Evolutionary conservation across 495 filamentous ascomycete species (phyloP), one percentile per base, ranked within the genome.

Genomic region (Lentithecium fluviatile): DNA sequence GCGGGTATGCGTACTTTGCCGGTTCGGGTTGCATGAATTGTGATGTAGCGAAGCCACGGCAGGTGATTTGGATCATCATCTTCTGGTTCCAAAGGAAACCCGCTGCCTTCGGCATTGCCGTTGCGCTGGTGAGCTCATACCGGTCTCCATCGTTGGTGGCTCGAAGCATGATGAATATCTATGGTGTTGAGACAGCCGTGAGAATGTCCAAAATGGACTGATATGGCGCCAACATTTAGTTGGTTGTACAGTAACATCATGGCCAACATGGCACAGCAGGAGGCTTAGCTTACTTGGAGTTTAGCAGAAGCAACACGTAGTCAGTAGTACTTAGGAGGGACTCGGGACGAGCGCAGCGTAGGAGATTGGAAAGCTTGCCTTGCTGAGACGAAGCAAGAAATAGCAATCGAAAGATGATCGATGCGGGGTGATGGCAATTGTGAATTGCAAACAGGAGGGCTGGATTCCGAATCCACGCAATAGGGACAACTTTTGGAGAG

Each of bases 21-120:
- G 80, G 80, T 64, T 83, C 80, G 0, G 80, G 80, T 67, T 83
- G 80, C 80, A 83, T 82, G 76, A 82, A 83, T 48, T 83, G 80
- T 8, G 80, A 76, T 2, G 76, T 81, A 25, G 80, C 78, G 67
- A 79, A 83, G 29, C 80, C 80, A 26, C 80, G 78, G 61, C 80
- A 83, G 52, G 79, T 82, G 47, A 79, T 73, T 58, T 81, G 79
- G 48, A 83, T 80, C 80, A 83, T 83, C 80, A 83, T 83, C 70
- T 75, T 76, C 70, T 81, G 78, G 64, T 83, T 83, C 80, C 80
- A 83, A n/a, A 83, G 71, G 65, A 83, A 83, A 53, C 75, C 79
- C 13, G 71, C 79, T 11, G 79, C 78, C 71, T 81, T 82, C 60
- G 80, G 80, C 74, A 83, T 67, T 47, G 76, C 79, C 45, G 78